Conservation (phyloP, 2,329 filamentous ascomycete species). For the Calonectria montana region DNA sequence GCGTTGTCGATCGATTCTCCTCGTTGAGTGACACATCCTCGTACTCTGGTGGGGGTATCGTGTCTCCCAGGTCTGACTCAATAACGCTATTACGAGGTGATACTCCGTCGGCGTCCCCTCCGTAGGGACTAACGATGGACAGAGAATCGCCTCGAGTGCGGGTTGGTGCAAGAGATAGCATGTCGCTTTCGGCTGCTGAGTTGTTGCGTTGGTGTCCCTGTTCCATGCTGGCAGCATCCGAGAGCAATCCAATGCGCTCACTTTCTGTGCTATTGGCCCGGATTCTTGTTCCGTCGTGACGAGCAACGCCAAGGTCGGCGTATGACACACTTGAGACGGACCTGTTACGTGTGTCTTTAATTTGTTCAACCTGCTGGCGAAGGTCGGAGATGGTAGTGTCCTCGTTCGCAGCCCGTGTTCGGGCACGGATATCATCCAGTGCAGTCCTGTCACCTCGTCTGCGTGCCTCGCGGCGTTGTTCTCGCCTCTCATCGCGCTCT, state of each 20-base stretch:
- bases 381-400: slow-evolving; percentile 68
- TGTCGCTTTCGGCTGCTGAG: slow-evolving; percentile 63
- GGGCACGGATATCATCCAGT: slow-evolving; percentile 73
- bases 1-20: slow-evolving; percentile 53
- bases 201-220: slow-evolving; percentile 52
- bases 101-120: slow-evolving; percentile 50
- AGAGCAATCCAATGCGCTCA: slow-evolving; percentile 77
- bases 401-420: slow-evolving; percentile 59
- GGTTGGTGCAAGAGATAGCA: slow-evolving; percentile 52
- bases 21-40: slow-evolving; percentile 60
- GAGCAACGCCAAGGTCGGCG: slow-evolving; percentile 78
- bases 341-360: slow-evolving; percentile 71
- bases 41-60: slow-evolving; percentile 67
- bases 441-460: slow-evolving; percentile 76
- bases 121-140: slow-evolving; percentile 24
- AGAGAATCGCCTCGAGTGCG: slow-evolving; percentile 57
- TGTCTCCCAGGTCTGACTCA: slow-evolving; percentile 62
- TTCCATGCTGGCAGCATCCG: slow-evolving; percentile 75
- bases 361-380: slow-evolving; percentile 64
- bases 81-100: slow-evolving; percentile 63
- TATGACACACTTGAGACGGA: slow-evolving; percentile 82
- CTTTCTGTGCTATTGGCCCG: slow-evolving; percentile 80
- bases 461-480: slow-evolving; percentile 77
- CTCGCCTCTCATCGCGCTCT: slow-evolving; percentile 81
- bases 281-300: slow-evolving; percentile 81